Conservation (phyloP, 129 eudicot genomes). For the Erigeron canadensis region DNA sequence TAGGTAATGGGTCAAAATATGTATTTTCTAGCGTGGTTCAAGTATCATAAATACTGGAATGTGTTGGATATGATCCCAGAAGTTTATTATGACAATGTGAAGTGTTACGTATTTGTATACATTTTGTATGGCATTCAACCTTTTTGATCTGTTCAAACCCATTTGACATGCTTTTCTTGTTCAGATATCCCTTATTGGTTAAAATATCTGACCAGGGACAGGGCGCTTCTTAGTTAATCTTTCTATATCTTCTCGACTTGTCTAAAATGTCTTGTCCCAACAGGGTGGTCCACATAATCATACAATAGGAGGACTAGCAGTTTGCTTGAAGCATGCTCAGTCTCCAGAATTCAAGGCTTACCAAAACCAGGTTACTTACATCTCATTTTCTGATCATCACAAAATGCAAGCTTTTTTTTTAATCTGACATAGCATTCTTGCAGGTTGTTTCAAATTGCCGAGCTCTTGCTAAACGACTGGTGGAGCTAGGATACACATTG, state of each 20-base stretch:
- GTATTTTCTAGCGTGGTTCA: too few relatives aligned
- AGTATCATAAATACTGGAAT: too few relatives aligned
- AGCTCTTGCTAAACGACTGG: conserved; percentile 71
- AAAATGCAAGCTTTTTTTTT: neutral
- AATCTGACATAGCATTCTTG: conserved; percentile 17
- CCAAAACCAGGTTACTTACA: conserved; percentile 65
- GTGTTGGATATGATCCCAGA: too few relatives aligned
- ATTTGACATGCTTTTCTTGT: too few relatives aligned
- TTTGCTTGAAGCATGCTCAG: conserved; percentile 88
- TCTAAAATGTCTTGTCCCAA: conserved; percentile 12
- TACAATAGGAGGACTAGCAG: conserved; percentile 89
- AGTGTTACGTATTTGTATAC: too few relatives aligned
- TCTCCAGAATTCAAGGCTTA: conserved; percentile 82
- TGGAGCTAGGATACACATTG: conserved; percentile 71
- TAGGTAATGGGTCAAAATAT: too few relatives aligned
- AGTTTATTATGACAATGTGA: too few relatives aligned
- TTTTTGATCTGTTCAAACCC: too few relatives aligned
- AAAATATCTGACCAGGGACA: too few relatives aligned
- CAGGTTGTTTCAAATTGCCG: conserved; percentile 92
- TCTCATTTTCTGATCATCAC: neutral
- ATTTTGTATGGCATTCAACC: too few relatives aligned
- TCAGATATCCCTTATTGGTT: too few relatives aligned
- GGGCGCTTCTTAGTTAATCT: neutral
- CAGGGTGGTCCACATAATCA: conserved; percentile 99
- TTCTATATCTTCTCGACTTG: neutral